Evolutionary conservation across 371 early-diverging fungal species (phyloP).

Genomic region (Mucor indicus): DNA sequence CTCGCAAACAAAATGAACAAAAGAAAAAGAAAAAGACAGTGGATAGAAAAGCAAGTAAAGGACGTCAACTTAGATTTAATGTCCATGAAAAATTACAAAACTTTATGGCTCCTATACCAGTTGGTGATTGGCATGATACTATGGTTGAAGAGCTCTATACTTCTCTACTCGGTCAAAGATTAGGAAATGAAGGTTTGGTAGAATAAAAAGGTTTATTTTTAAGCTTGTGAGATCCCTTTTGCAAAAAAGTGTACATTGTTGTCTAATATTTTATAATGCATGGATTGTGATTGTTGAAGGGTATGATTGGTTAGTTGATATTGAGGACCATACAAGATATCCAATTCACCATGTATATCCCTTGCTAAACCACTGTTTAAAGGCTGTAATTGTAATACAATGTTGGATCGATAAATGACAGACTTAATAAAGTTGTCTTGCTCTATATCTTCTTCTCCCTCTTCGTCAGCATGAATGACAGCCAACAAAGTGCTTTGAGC

Average conservation of each 20-base stretch:
- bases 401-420: slow-evolving; percentile 46
- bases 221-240: slow-evolving; percentile 55
- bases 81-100: slow-evolving; percentile 92
- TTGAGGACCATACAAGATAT: slow-evolving; percentile 51
- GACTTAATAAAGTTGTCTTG: slow-evolving; percentile 56
- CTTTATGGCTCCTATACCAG: slow-evolving; percentile 92
- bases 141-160: slow-evolving; percentile 88
- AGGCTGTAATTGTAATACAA: slow-evolving; percentile 57
- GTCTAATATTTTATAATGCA: slow-evolving; percentile 68
- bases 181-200: slow-evolving; percentile 11
- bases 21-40: slow-evolving; percentile 71
- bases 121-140: slow-evolving; percentile 86
- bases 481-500: slow-evolving; percentile 56
- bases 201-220: slow-evolving; percentile 23
- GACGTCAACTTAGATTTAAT: slow-evolving; percentile 86
- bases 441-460: slow-evolving; percentile 46
- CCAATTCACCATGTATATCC: slow-evolving; percentile 68
- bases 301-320: slow-evolving; percentile 1
- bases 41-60: slow-evolving; percentile 90
- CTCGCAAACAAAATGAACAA: slow-evolving; percentile 65
- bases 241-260: slow-evolving; percentile 70
- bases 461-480: slow-evolving; percentile 60
- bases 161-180: slow-evolving; percentile 72
- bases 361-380: slow-evolving; percentile 64
- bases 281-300: slow-evolving; percentile 27